A percentile compares a stretch with the other conserved stretches of the same genome.
These are phyloP conservation scores for Baeospora myosura DNA, from an alignment of 1,284 basidiomycete genomes.

Conservation along the genomic window DNA sequence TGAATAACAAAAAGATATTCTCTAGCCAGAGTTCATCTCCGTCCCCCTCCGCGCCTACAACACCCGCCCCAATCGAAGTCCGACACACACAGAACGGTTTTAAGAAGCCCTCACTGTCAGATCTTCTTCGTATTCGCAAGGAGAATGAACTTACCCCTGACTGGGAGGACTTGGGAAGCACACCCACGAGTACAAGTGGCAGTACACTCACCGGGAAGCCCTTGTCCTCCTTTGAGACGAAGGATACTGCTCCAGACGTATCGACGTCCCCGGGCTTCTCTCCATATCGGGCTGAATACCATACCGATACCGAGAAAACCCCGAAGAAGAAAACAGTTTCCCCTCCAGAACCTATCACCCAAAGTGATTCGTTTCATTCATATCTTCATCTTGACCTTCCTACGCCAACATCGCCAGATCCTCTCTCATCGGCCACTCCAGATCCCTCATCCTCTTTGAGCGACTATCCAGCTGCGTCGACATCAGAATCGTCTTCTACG, in stretches of 20 bases:
- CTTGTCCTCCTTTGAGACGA: conserved; percentile 17
- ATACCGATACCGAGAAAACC: conserved; percentile 34
- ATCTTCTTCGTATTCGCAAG: conserved; percentile 47
- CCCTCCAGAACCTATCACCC: conserved; percentile 18
- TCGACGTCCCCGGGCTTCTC: conserved; percentile 9
- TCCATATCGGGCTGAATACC: not conserved
- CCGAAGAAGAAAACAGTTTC: conserved; percentile 31
- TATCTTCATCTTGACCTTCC: conserved; percentile 26
- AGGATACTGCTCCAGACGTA: conserved; percentile 15
- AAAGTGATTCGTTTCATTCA: conserved; percentile 20
- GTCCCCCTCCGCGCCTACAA: conserved; percentile 27
- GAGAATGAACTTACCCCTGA: conserved; percentile 49
- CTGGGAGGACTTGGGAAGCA: conserved; percentile 48
- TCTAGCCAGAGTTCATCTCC: conserved; percentile 33
- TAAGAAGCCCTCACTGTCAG: conserved; percentile 60
- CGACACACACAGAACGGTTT: conserved; percentile 27
- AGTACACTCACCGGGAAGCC: conserved; percentile 27
- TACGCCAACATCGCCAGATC: conserved; percentile 52
- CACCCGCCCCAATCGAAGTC: conserved; percentile 21
- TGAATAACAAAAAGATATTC: conserved; percentile 49
- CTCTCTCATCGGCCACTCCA: conserved; percentile 58
- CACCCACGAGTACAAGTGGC: conserved; percentile 38
- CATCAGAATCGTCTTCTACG: conserved; percentile 44
- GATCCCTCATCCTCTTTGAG: conserved; percentile 63
- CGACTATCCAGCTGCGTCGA: conserved; percentile 46